Evolutionary conservation across 1,284 basidiomycete genomes (phyloP).

Genomic region (Laetiporus sulphureus): DNA sequence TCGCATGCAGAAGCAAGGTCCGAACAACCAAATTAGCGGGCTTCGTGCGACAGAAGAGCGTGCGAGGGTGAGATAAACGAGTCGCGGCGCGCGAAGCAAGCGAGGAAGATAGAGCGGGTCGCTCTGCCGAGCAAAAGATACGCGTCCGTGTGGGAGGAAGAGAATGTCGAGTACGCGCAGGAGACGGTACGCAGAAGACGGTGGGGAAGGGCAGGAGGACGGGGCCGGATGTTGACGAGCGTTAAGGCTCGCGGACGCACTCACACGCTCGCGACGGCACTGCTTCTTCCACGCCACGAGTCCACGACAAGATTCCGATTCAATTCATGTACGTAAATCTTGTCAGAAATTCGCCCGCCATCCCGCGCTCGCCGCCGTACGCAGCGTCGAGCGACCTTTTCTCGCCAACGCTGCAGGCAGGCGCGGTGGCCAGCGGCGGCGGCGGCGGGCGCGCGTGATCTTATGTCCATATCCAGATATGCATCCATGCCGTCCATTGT

Average conservation of each 20-base stretch:
- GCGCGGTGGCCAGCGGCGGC: too few species aligned
- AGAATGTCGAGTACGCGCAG: constrained; percentile 20
- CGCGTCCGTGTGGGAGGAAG: constrained; percentile 13
- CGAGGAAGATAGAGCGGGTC: constrained; percentile 10
- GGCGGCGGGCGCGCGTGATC: too few species aligned
- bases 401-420: too few species aligned
- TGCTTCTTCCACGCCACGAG: constrained; percentile 21
- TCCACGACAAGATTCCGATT: constrained; percentile 8
- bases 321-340: constrained; percentile 5
- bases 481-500: too few species aligned
- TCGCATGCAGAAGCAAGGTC: constrained; percentile 17
- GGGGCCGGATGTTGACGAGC: constrained; percentile 17
- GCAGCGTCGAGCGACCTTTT: too few species aligned
- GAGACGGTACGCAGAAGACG: constrained; percentile 19
- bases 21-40: constrained; percentile 9
- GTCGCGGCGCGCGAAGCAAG: constrained; percentile 11
- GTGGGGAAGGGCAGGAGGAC: constrained; percentile 14
- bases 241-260: constrained; percentile 19
- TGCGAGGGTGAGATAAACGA: constrained; percentile 4
- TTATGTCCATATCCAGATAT: too few species aligned
- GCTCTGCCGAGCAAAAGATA: constrained; percentile 11
- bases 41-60: constrained; percentile 8
- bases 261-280: constrained; percentile 21
- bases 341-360: too few species aligned
- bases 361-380: too few species aligned